phyloP scores from a whole-genome alignment of 805 yeast genomes.

The Lipomyces sp. region DNA sequence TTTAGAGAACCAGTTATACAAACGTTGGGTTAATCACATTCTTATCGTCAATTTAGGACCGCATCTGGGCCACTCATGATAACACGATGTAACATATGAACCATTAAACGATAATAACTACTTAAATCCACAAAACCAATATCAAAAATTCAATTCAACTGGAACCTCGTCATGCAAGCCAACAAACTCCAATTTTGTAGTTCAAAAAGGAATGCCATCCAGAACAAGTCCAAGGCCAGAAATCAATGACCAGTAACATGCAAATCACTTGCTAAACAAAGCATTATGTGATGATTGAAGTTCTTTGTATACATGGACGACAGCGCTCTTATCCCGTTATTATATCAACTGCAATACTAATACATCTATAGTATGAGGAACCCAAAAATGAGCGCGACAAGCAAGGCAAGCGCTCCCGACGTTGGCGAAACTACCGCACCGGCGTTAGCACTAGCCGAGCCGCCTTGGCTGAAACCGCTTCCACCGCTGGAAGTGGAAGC shows the following conservation, averaged over 20 bases:
- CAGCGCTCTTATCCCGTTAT: neutral
- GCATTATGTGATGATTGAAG: neutral
- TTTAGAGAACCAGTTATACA: too few species aligned
- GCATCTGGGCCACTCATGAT: neutral
- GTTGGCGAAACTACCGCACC: conserved; percentile 10
- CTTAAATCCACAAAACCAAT: neutral
- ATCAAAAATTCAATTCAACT: neutral
- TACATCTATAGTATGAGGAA: conserved; percentile 17
- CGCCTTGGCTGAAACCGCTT: conserved; percentile 12
- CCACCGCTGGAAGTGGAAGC: neutral
- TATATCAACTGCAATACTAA: neutral
- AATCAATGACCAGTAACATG: neutral
- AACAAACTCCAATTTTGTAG: neutral
- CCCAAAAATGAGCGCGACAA: conserved; percentile 16
- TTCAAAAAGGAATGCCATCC: neutral
- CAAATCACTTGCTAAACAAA: neutral
- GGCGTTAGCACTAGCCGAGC: neutral
- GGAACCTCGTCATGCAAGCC: neutral
- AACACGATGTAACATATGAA: neutral
- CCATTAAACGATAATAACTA: neutral
- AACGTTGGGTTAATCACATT: too few species aligned
- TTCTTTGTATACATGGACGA: neutral
- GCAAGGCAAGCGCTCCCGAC: conserved; percentile 13
- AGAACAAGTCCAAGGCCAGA: neutral
- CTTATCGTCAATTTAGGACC: too few species aligned